Conservation (phyloP, 1,284 basidiomycete genomes). For the Ustilago trichophora region DNA sequence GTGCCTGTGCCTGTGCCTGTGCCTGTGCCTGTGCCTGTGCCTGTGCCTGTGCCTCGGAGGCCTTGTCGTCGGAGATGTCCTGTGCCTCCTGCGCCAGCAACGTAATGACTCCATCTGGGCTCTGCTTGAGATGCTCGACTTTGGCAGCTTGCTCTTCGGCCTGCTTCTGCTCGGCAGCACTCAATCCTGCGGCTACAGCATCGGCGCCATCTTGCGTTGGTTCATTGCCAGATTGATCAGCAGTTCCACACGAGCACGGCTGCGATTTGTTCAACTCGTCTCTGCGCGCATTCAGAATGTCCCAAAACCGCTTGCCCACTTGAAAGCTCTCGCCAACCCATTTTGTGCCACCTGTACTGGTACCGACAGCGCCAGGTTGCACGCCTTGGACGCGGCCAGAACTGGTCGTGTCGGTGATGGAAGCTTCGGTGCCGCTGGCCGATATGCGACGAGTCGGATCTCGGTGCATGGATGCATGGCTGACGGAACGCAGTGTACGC, state of each 20-base stretch:
- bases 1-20: too few relatives aligned
- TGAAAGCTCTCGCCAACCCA: constrained; percentile 62
- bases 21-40: too few relatives aligned
- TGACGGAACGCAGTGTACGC: constrained; percentile 14
- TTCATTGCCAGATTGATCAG: background rate
- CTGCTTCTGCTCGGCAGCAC: constrained; percentile 4
- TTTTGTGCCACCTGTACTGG: constrained; percentile 59
- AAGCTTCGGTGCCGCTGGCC: constrained; percentile 17
- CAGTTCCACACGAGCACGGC: constrained; percentile 22
- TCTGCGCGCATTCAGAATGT: constrained; percentile 45
- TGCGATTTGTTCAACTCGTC: constrained; percentile 18
- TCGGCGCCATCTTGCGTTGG: too few relatives aligned
- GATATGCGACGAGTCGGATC: constrained; percentile 10
- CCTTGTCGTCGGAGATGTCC: constrained; percentile 28
- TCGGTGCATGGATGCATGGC: constrained; percentile 21
- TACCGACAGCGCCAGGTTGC: constrained; percentile 50
- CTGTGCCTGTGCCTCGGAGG: too few relatives aligned
- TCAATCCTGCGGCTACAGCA: background rate
- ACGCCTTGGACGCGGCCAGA: constrained; percentile 19
- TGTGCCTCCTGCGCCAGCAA: constrained; percentile 38
- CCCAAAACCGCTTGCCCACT: constrained; percentile 55
- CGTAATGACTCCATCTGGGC: constrained; percentile 39
- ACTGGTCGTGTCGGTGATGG: constrained; percentile 3
- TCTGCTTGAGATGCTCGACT: constrained; percentile 37
- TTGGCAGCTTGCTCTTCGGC: constrained; percentile 27